Percentiles rank a stretch among this genome's conserved stretches.
These are phyloP conservation scores for Euphorbia celastroides DNA, from an alignment of 441 rosid species.

Conservation along the genomic window DNA sequence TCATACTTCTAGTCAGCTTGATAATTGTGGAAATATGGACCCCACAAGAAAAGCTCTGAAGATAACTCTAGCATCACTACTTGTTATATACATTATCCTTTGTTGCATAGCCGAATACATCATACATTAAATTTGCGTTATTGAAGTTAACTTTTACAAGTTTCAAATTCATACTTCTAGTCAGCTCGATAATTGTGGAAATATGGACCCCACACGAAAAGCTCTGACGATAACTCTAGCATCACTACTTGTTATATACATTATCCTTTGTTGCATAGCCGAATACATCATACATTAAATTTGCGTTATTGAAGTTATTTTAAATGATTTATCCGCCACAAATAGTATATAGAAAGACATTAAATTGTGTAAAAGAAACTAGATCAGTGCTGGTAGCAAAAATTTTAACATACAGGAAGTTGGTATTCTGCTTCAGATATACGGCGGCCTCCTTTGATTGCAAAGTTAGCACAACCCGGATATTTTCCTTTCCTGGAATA, in stretches of 20 bases:
- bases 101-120: not conserved
- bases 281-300: not conserved
- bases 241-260: not conserved
- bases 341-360: conserved; percentile 3
- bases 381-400: not conserved
- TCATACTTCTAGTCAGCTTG: no score
- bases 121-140: not conserved
- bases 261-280: not conserved
- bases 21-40: no score
- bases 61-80: not conserved
- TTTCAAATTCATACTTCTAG: no score
- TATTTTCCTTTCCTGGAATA: conserved; percentile 81
- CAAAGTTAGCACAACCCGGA: conserved; percentile 96
- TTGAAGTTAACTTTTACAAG: no score
- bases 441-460: conserved; percentile 88
- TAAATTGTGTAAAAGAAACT: conserved; percentile 1
- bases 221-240: not conserved
- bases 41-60: not conserved
- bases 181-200: no score
- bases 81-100: not conserved
- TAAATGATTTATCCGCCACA: no score
- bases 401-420: conserved; percentile 71
- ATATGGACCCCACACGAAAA: no score
- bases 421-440: conserved; percentile 87
- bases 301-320: not conserved